phyloP scores from a whole-genome alignment of 345 rosid species.

The Citrus reticulata region DNA sequence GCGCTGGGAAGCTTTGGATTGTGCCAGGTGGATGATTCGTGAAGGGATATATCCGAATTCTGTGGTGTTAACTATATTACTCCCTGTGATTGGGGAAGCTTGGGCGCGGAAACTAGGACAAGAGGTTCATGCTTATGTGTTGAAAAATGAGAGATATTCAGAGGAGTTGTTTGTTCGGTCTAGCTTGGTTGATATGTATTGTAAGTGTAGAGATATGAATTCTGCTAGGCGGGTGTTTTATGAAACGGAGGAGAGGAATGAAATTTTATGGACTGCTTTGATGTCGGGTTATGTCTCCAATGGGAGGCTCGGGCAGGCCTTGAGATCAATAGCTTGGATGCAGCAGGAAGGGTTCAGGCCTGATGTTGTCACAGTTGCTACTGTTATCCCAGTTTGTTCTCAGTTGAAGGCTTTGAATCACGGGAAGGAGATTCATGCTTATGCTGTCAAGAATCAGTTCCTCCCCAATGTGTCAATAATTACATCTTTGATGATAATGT shows the following conservation, averaged over 20 bases:
- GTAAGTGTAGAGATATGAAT: conserved; percentile 74
- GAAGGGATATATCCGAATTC: conserved; percentile 69
- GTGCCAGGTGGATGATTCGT: conserved; percentile 57
- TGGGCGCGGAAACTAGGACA: conserved; percentile 50
- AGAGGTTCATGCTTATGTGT: conserved; percentile 70
- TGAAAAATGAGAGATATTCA: conserved; percentile 48
- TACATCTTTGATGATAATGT: conserved; percentile 81
- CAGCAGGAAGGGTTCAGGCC: conserved; percentile 86
- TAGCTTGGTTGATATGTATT: conserved; percentile 79
- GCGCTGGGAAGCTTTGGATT: conserved; percentile 59
- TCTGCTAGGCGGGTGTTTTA: conserved; percentile 74
- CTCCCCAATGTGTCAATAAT: conserved; percentile 66
- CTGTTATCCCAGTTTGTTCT: conserved; percentile 73
- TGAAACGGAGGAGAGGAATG: conserved; percentile 56
- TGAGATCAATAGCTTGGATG: conserved; percentile 91
- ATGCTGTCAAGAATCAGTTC: conserved; percentile 65
- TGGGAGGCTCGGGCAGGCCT: conserved; percentile 75
- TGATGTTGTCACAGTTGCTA: conserved; percentile 71
- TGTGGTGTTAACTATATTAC: conserved; percentile 58
- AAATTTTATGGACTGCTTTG: conserved; percentile 80
- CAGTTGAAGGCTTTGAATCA: conserved; percentile 57
- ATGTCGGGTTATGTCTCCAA: conserved; percentile 77
- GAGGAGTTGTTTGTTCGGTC: conserved; percentile 57
- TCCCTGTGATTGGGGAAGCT: conserved; percentile 68
- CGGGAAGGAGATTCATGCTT: conserved; percentile 86